A percentile compares a stretch with the other conserved stretches of the same genome.
These are phyloP conservation scores for Halophytophthora batemanensis DNA, from an alignment of 352 stramenopile species.

Conservation along the genomic window DNA sequence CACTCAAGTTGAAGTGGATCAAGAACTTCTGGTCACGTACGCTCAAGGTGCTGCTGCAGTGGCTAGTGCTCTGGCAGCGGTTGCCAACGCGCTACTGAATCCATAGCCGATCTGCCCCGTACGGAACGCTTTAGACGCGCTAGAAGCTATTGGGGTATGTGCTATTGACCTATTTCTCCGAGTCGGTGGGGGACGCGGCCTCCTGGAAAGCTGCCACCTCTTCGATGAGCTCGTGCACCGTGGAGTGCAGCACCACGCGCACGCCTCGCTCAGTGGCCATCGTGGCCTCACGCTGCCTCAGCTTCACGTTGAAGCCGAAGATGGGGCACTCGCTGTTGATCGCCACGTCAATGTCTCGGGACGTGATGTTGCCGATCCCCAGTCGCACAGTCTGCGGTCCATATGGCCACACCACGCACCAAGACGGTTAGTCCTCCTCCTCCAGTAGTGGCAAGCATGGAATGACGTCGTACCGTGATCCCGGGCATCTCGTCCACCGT, in stretches of 20 bases:
- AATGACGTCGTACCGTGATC: conserved; percentile 35
- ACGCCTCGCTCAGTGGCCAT: conserved; percentile 56
- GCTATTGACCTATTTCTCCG: conserved; percentile 2
- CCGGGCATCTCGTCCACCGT: conserved; percentile 72
- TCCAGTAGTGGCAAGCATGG: conserved; percentile 1
- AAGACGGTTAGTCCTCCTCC: conserved; percentile 2
- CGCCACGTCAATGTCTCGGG: conserved; percentile 75
- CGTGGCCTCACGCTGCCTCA: conserved; percentile 55
- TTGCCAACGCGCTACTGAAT: too few relatives aligned
- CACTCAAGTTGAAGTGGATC: too few relatives aligned
- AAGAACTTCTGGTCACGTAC: conserved; percentile 28
- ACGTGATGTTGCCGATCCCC: conserved; percentile 76
- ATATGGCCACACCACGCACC: conserved; percentile 2
- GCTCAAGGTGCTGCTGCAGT: too few relatives aligned
- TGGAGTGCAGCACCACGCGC: conserved; percentile 61
- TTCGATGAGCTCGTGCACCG: conserved; percentile 77
- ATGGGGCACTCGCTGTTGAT: conserved; percentile 81
- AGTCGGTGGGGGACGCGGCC: background rate
- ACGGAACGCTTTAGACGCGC: too few relatives aligned
- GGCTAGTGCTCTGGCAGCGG: too few relatives aligned
- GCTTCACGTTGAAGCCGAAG: conserved; percentile 81
- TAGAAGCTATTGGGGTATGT: too few relatives aligned
- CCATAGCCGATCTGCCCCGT: too few relatives aligned
- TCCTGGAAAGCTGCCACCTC: conserved; percentile 55
- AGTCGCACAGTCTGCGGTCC: conserved; percentile 60